Base-by-base conservation (phyloP, 352 stramenopile species). In the Phytophthora crassamura region DNA sequence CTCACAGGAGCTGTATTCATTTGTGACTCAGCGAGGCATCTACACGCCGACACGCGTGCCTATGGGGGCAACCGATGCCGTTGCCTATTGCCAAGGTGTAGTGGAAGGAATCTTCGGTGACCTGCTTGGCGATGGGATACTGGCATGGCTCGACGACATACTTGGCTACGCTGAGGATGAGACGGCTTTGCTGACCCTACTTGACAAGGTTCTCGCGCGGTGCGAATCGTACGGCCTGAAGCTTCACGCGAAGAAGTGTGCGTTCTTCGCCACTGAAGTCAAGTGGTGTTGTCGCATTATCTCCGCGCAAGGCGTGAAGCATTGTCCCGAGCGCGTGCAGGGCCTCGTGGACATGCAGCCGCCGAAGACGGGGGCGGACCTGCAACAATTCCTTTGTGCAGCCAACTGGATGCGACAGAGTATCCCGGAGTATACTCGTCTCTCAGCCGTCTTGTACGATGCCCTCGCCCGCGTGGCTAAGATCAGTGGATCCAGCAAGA, bases 321-420 rank as follows among this genome's bases (percentile, higher is more conserved):
- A 80, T 20, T 63, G 20, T 20, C 59, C 58, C 4, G 58, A 64
- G 5, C 42, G 68, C 2, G 41, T 80, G 2, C 35, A 67, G 40
- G 68, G 64, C 7, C 40, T 84, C 9, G 43, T 67, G 1, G 46
- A 52, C 0, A 56, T 84, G 55, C 20, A 40, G 15, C 0, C 55
- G 14, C 60, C 72, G 0, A 25, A 7, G 36, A 78, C 59, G 0
- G 67, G 55, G n/a, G 74, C 49, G 0, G 70, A 80, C 3, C 40
- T 80, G 1, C 71, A 83, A 18, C 64, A 77, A 34, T 77, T 82
- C 12, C 25, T 80, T 14, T 80, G 67, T 50, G 67, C 72, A 0
- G 45, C 50, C 0, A 75, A 75, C 15, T 77, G 66, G 74, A 80
- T 73, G 70, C 67, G 67, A 4, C 15, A 25, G 18, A 74, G 46